phyloP scores from a whole-genome alignment of 352 stramenopile species.

The Globisporangium yorkense region DNA sequence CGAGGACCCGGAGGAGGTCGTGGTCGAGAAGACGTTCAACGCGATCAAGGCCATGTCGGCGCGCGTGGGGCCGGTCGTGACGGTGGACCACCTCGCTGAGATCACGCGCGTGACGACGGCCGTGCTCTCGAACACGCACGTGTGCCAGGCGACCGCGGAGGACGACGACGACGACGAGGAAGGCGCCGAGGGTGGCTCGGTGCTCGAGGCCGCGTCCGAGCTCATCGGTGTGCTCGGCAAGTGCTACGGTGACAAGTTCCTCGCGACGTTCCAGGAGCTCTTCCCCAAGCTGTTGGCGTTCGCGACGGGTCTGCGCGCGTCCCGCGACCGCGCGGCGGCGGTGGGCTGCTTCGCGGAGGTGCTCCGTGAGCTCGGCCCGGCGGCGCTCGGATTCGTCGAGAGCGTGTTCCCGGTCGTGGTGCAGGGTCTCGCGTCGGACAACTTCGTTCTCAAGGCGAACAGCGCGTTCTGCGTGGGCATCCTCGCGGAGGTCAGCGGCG shows the following conservation, averaged over 20 bases:
- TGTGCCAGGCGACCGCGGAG: conserved; percentile 86
- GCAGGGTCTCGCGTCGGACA: conserved; percentile 86
- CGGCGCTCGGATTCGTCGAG: conserved; percentile 76
- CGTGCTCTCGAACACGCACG: conserved; percentile 85
- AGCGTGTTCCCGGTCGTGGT: conserved; percentile 90
- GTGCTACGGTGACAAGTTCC: conserved; percentile 92
- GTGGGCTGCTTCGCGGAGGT: conserved; percentile 95
- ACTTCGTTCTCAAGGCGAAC: conserved; percentile 93
- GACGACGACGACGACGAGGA: conserved; percentile 92
- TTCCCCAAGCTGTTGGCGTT: conserved; percentile 90
- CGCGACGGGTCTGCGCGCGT: conserved; percentile 85
- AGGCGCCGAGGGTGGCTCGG: conserved; percentile 87
- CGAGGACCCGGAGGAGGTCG: conserved; percentile 70
- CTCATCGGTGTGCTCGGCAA: conserved; percentile 91
- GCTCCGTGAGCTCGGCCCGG: conserved; percentile 86
- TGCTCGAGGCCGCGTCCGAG: conserved; percentile 92
- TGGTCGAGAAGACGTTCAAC: conserved; percentile 95
- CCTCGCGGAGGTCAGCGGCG: conserved; percentile 79
- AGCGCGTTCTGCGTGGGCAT: conserved; percentile 94
- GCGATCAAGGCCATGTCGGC: conserved; percentile 95
- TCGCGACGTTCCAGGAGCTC: conserved; percentile 87
- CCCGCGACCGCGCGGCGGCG: conserved; percentile 90
- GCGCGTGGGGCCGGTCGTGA: conserved; percentile 89
- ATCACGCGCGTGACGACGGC: conserved; percentile 85
- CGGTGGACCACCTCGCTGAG: conserved; percentile 75